Evolutionary conservation across 1,284 basidiomycete species (phyloP).

Genomic region (Rhodotorula sp.): DNA sequence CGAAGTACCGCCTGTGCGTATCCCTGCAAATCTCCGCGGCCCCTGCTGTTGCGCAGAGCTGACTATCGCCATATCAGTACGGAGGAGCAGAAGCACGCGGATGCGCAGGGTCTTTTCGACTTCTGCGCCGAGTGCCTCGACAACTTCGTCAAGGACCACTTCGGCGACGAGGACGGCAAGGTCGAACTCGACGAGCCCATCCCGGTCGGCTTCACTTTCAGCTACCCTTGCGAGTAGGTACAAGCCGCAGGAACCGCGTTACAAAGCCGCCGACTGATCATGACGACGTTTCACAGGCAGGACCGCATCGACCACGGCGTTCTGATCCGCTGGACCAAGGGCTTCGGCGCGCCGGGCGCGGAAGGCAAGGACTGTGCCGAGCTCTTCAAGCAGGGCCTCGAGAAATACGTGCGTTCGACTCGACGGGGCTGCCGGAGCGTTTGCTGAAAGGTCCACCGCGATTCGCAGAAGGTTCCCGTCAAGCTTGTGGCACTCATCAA

Average conservation of each 20-base stretch:
- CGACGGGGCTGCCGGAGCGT: no score
- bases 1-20: slow-evolving; percentile 79
- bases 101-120: slow-evolving; percentile 91
- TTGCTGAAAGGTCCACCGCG: no score
- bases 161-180: slow-evolving; percentile 61
- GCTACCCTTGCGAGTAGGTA: slow-evolving; percentile 82
- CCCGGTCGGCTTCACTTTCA: slow-evolving; percentile 93
- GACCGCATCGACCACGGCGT: slow-evolving; percentile 90
- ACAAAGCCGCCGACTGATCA: background rate
- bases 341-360: slow-evolving; percentile 88
- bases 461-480: slow-evolving; percentile 60
- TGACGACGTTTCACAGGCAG: slow-evolving; percentile 61
- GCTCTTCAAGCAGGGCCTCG: slow-evolving; percentile 84
- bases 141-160: slow-evolving; percentile 80
- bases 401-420: slow-evolving; percentile 58
- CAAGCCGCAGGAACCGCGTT: slow-evolving; percentile 4
- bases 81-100: slow-evolving; percentile 98
- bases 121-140: slow-evolving; percentile 95
- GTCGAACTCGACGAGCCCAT: slow-evolving; percentile 71
- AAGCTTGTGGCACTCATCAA: slow-evolving; percentile 85
- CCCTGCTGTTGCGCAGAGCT: background rate
- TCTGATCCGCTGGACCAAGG: slow-evolving; percentile 98
- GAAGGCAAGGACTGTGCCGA: slow-evolving; percentile 90
- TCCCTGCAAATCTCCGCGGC: background rate
- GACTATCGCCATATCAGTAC: slow-evolving; percentile 51